Percentiles rank a stretch among this genome's conserved stretches.
Evolutionary conservation across 495 filamentous ascomycete species (phyloP).

Genomic region (Aspergillus kassunensis): DNA sequence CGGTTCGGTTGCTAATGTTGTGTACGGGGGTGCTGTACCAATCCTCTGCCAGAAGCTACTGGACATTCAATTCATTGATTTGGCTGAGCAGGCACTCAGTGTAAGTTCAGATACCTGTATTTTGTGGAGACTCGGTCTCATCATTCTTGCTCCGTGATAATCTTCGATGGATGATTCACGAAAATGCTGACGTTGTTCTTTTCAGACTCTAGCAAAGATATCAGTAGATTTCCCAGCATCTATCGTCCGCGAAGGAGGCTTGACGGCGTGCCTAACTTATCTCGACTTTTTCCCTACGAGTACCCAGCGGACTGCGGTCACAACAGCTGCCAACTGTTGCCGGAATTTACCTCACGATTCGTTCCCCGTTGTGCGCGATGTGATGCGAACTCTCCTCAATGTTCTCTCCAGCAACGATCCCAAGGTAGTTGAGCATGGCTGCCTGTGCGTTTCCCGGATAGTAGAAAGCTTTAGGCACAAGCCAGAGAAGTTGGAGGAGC

Average conservation of each 20-base stretch:
- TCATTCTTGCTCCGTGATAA: background rate
- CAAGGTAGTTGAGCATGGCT: slow-evolving; percentile 94
- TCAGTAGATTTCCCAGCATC: slow-evolving; percentile 94
- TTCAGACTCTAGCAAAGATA: slow-evolving; percentile 87
- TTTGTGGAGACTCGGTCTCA: background rate
- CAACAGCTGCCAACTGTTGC: slow-evolving; percentile 96
- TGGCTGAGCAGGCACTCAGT: slow-evolving; percentile 95
- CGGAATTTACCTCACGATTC: slow-evolving; percentile 92
- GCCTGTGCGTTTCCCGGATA: slow-evolving; percentile 92
- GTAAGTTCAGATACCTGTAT: slow-evolving; percentile 38
- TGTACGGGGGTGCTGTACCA: slow-evolving; percentile 93
- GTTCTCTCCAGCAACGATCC: slow-evolving; percentile 91
- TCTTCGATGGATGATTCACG: slow-evolving; percentile 1
- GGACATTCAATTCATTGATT: slow-evolving; percentile 93
- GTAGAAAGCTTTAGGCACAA: slow-evolving; percentile 93
- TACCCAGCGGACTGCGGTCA: slow-evolving; percentile 93
- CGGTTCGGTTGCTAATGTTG: slow-evolving; percentile 87
- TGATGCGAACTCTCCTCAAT: slow-evolving; percentile 90
- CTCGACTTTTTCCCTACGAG: slow-evolving; percentile 98
- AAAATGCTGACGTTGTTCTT: slow-evolving; percentile 6
- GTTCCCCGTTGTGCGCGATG: slow-evolving; percentile 81
- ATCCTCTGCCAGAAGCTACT: slow-evolving; percentile 90
- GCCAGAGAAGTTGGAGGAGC: slow-evolving; percentile 81
- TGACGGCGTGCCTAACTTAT: slow-evolving; percentile 89
- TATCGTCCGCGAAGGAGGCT: slow-evolving; percentile 92